phyloP scores from a whole-genome alignment of 2,329 filamentous ascomycete species.

The Fusarium succisae region DNA sequence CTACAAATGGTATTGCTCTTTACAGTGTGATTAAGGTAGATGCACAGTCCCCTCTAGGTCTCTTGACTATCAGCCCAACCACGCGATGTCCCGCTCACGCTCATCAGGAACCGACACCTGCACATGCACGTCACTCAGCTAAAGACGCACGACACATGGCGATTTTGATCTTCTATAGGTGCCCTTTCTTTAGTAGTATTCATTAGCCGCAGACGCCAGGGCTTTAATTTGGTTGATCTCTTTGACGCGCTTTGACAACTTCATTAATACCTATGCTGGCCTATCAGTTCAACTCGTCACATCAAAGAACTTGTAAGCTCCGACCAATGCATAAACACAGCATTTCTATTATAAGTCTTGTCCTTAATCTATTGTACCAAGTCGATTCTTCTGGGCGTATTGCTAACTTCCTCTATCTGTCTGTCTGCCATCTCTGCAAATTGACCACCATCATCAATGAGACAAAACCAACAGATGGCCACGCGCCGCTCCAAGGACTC shows the following conservation, averaged over 20 bases:
- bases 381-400: not conserved
- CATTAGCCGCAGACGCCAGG: constrained; percentile 10
- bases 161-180: constrained; percentile 13
- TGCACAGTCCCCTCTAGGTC: constrained; percentile 31
- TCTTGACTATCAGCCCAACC: constrained; percentile 31
- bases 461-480: constrained; percentile 26
- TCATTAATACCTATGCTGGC: not conserved
- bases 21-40: fast-evolving
- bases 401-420: not conserved
- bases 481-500: constrained; percentile 17
- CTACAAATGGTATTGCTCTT: fast-evolving
- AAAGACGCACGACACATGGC: constrained; percentile 34
- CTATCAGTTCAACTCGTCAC: not conserved
- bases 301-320: constrained; percentile 8
- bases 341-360: not conserved
- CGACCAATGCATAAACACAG: not conserved
- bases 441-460: constrained; percentile 33
- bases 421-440: not conserved
- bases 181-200: constrained; percentile 8
- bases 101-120: constrained; percentile 34
- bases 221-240: constrained; percentile 1
- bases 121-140: constrained; percentile 36
- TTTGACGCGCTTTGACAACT: constrained; percentile 10
- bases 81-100: constrained; percentile 32
- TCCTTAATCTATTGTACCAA: not conserved